These are phyloP conservation scores for Parachaetomium inaequale DNA, from an alignment of 495 filamentous ascomycete genomes.

Conservation along the genomic window DNA sequence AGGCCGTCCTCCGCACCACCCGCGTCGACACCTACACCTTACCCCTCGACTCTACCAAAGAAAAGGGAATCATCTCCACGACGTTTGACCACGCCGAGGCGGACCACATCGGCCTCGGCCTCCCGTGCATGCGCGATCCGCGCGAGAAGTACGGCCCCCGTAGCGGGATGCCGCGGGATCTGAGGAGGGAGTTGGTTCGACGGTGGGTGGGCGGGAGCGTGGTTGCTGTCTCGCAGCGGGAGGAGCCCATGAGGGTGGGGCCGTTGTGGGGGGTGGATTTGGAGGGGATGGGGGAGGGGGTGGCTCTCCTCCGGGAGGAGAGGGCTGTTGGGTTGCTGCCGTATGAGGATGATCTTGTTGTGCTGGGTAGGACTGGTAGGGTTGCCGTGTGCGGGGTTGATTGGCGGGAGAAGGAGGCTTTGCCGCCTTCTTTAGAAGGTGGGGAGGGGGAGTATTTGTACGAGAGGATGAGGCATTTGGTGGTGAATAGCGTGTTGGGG, in stretches of 20 bases:
- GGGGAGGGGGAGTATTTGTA: background rate
- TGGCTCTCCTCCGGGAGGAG: background rate
- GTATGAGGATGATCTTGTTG: conserved; percentile 3
- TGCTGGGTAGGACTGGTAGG: background rate
- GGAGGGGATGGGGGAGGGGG: background rate
- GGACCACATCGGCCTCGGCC: background rate
- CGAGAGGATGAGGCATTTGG: background rate
- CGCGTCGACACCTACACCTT: conserved; percentile 19
- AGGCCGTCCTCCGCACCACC: conserved; percentile 7
- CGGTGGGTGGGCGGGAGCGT: background rate
- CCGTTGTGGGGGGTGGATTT: background rate
- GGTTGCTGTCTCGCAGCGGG: conserved; percentile 4
- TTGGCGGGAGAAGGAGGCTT: conserved; percentile 10
- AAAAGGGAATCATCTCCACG: background rate
- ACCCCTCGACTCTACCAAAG: background rate
- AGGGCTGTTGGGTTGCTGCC: background rate
- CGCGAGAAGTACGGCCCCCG: background rate
- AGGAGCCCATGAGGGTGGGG: background rate
- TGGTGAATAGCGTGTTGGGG: conserved; percentile 2
- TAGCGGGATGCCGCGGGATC: background rate
- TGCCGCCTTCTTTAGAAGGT: background rate
- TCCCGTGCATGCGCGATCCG: conserved; percentile 8
- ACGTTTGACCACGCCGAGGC: conserved; percentile 2
- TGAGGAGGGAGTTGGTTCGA: conserved; percentile 2
- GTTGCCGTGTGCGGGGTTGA: background rate